Percentiles rank a stretch among this genome's conserved stretches.
Conservation (phyloP, 176 grass and related monocot species). For the Microstegium vimineum region DNA sequence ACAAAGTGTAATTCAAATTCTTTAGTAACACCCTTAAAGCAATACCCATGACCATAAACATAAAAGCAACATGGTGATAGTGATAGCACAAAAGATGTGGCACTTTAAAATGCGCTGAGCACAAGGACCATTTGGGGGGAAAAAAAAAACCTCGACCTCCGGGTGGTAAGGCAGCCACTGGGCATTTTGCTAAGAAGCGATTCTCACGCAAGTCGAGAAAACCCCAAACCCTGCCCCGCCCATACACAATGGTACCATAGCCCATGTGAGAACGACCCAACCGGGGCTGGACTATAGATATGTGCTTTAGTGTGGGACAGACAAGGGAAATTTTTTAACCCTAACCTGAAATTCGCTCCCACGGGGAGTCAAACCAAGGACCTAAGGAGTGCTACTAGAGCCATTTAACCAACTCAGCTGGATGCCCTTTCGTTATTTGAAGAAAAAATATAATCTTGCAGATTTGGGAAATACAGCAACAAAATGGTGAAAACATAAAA, state of each 20-base stretch:
- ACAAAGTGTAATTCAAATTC: not conserved
- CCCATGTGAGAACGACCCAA: not conserved
- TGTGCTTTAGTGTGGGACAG: not conserved
- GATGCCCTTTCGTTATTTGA: not conserved
- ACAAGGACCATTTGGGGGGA: not conserved
- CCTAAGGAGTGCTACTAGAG: not conserved
- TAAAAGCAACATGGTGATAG: not conserved
- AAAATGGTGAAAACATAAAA: conserved; percentile 25
- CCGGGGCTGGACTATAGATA: not conserved
- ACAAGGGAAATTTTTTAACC: not conserved
- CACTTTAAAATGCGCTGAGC: not conserved
- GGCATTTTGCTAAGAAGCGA: not conserved
- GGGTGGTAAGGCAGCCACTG: not conserved
- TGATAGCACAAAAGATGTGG: not conserved
- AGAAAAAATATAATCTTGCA: not conserved
- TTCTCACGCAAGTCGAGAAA: not conserved
- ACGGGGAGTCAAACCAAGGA: too few relatives aligned
- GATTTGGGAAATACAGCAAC: not conserved
- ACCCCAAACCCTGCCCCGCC: too few relatives aligned
- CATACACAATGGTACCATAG: too few relatives aligned
- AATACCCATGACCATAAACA: not conserved
- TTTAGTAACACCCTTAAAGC: conserved; percentile 5
- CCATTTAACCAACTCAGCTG: not conserved
- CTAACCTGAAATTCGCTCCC: not conserved
- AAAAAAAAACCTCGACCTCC: not conserved